Conservation (phyloP, 768 basidiomycete genomes). For the Multifurca ochricompacta region DNA sequence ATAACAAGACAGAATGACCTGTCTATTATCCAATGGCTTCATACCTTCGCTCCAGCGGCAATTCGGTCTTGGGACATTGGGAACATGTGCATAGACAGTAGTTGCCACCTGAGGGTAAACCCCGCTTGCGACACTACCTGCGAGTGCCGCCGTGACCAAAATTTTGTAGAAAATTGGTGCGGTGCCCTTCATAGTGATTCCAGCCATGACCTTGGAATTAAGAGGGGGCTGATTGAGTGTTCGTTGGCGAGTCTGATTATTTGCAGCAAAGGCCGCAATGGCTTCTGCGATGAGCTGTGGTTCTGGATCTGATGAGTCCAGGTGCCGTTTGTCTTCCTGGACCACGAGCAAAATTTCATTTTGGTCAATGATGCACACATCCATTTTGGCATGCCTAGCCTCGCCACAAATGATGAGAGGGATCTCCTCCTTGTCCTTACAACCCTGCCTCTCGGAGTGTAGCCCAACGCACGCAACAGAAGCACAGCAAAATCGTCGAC, state of each 20-base stretch:
- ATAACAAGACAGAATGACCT: not conserved
- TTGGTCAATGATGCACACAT: conserved; percentile 18
- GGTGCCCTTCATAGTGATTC: conserved; percentile 46
- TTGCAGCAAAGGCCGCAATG: conserved; percentile 3
- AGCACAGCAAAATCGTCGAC: conserved; percentile 17
- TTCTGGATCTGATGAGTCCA: conserved; percentile 12
- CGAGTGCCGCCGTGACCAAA: not conserved
- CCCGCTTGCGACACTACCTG: too few relatives aligned
- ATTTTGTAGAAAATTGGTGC: not conserved
- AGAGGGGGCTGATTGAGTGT: too few relatives aligned
- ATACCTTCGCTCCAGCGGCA: not conserved
- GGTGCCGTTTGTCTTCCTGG: conserved; percentile 20
- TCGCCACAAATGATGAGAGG: conserved; percentile 15
- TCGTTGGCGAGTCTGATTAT: too few relatives aligned
- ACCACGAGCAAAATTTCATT: conserved; percentile 17
- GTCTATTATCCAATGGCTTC: not conserved
- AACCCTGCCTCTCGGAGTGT: not conserved
- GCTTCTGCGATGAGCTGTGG: conserved; percentile 18
- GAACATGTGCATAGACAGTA: not conserved
- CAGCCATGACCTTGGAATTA: conserved; percentile 18
- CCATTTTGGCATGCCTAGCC: conserved; percentile 11
- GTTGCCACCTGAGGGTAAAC: not conserved
- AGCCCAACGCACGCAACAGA: conserved; percentile 16
- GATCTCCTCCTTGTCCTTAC: conserved; percentile 13
- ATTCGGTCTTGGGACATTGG: not conserved